Evolutionary conservation across 106 monocot species (phyloP).

Genomic region (Platanthera guangdongensis): DNA sequence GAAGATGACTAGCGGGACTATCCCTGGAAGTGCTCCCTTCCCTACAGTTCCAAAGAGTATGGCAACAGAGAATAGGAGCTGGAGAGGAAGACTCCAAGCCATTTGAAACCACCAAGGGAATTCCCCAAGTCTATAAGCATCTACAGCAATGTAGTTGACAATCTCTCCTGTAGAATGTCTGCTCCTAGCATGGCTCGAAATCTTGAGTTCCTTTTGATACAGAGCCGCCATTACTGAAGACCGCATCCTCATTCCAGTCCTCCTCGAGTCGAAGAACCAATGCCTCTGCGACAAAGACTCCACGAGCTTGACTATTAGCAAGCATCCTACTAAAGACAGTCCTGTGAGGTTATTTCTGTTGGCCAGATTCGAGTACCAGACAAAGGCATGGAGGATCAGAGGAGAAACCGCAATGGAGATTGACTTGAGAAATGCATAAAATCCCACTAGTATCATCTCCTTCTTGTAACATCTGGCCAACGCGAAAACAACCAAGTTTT

Average conservation of each 20-base stretch:
- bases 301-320: constrained; percentile 32
- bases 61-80: constrained; percentile 33
- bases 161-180: constrained; percentile 65
- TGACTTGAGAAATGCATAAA: constrained; percentile 47
- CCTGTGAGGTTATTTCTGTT: constrained; percentile 17
- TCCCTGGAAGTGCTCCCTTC: constrained; percentile 36
- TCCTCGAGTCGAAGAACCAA: constrained; percentile 59
- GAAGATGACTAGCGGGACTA: constrained; percentile 38
- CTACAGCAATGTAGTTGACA: constrained; percentile 65
- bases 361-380: constrained; percentile 28
- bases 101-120: constrained; percentile 66
- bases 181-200: constrained; percentile 30
- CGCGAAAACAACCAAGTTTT: constrained; percentile 28
- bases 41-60: constrained; percentile 45
- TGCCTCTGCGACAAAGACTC: constrained; percentile 76
- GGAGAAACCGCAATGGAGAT: constrained; percentile 29
- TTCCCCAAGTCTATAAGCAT: constrained; percentile 78
- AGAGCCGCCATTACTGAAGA: constrained; percentile 56
- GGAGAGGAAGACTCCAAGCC: constrained; percentile 53
- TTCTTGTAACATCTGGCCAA: constrained; percentile 45
- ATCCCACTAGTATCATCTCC: constrained; percentile 39
- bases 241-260: constrained; percentile 61
- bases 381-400: constrained; percentile 39
- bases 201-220: constrained; percentile 50
- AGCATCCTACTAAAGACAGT: constrained; percentile 20